Base-by-base conservation (phyloP, 2,329 filamentous ascomycete genomes). In the Colletotrichum liaoningense region DNA sequence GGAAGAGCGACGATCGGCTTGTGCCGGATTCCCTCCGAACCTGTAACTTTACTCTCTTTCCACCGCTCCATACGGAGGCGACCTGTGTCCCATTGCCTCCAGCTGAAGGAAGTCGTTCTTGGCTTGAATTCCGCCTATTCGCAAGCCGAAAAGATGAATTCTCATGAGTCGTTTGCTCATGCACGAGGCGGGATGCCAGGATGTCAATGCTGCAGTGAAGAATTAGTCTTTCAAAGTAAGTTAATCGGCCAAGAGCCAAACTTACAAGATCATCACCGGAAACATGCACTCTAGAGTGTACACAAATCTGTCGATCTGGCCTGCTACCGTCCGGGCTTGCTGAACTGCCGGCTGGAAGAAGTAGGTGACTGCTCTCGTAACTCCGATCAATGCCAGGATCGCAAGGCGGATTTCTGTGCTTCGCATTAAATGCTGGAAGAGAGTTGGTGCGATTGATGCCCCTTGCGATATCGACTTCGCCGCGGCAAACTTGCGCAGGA, bases 401-500 rank as follows among this genome's bases (percentile, higher is more conserved):
- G 42, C 42, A 7, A 49, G 42, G 42, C 42, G 42, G 7, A 49
- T 49, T 7, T 49, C 42, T n/a, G 42, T 49, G 19, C 42, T 49
- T 49, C 42, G 42, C 42, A 49, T 49, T 3, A 49, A n/a, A n/a
- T 49, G 42, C 42, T 49, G 42, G 3, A 49, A 49, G 42, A 49
- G 42, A 19, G 42, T n/a, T 8, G 42, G 8, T n/a, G 42, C 42
- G 42, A n/a, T 49, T n/a, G 42, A 49, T 49, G 42, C 42, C 19
- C 42, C 42, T 49, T 49, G 42, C 16, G 81, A 80, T 6, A 77
- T 75, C 0, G 73, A 77, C 60, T 79, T 79, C 0, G 83, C 83
- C 1, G 76, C 74, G 1, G 77, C 76, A 69, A 86, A 86, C 8
- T 80, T 83, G 35, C 77, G 76, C 7, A 86, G 76, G 1, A 86